Evolutionary conservation across 2,329 filamentous ascomycete genomes (phyloP).

Genomic region (Huntiella moniliformis): DNA sequence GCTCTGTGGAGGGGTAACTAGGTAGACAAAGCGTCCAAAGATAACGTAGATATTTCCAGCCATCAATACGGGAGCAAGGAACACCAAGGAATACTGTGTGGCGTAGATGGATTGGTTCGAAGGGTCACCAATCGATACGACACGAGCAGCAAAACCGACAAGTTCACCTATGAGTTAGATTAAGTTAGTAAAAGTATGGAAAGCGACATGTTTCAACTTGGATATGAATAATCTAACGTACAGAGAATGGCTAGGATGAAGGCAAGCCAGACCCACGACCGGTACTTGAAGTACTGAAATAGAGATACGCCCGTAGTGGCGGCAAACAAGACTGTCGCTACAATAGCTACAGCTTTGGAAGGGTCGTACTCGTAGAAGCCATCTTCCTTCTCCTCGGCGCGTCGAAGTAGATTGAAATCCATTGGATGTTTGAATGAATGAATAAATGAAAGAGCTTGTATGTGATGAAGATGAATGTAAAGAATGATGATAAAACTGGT

Average conservation of each 20-base stretch:
- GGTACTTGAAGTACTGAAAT: conserved; percentile 6
- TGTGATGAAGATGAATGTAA: too few species aligned
- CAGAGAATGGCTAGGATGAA: neutral
- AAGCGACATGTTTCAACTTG: neutral
- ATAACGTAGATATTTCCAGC: conserved; percentile 16
- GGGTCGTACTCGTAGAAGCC: conserved; percentile 4
- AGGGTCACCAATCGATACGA: neutral
- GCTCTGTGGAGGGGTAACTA: conserved; percentile 3
- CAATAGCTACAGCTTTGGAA: neutral
- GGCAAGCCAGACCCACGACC: conserved; percentile 3
- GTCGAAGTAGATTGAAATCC: too few species aligned
- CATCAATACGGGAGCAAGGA: conserved; percentile 15
- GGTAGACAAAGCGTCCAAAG: conserved; percentile 11
- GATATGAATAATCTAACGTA: neutral
- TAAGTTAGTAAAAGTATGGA: neutral
- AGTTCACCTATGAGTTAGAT: conserved; percentile 1
- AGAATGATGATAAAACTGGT: too few species aligned
- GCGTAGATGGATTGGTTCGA: conserved; percentile 11
- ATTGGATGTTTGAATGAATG: too few species aligned
- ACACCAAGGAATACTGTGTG: conserved; percentile 14
- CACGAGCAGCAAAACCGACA: neutral
- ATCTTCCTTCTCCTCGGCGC: neutral
- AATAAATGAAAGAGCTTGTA: too few species aligned
- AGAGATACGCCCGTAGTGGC: neutral
- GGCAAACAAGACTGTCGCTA: conserved; percentile 7